A percentile compares a stretch with the other conserved stretches of the same genome.
Evolutionary conservation across 164 flowering plant genomes (phyloP).

Genomic region (Vitis rupestris): DNA sequence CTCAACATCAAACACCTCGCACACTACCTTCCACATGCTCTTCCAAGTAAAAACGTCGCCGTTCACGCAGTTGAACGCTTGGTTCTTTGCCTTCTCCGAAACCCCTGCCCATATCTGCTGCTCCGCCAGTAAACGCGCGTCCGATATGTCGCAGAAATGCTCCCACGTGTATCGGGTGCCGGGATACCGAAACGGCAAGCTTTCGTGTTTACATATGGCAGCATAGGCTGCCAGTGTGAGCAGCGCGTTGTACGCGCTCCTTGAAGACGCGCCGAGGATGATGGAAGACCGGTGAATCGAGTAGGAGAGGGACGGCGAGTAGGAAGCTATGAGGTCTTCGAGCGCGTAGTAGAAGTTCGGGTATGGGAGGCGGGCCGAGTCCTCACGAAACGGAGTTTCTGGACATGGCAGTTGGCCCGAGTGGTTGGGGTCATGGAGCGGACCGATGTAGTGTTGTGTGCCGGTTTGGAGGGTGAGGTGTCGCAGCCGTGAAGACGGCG

Average conservation of each 20-base stretch:
- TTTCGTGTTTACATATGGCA: slow-evolving; percentile 20
- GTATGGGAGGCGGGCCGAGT: slow-evolving; percentile 21
- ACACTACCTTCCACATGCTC: slow-evolving; percentile 22
- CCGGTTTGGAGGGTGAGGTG: slow-evolving; percentile 43
- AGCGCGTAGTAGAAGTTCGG: slow-evolving; percentile 33
- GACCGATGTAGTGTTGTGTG: slow-evolving; percentile 44
- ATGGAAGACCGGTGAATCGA: slow-evolving; percentile 38
- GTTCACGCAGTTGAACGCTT: slow-evolving; percentile 33
- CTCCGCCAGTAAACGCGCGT: slow-evolving; percentile 25
- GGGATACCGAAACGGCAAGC: slow-evolving; percentile 28
- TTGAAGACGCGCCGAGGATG: slow-evolving; percentile 29
- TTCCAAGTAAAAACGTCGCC: slow-evolving; percentile 40
- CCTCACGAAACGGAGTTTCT: slow-evolving; percentile 24
- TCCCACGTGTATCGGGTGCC: slow-evolving; percentile 37
- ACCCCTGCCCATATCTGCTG: slow-evolving; percentile 38
- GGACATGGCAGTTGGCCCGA: slow-evolving; percentile 6
- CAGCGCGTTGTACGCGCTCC: slow-evolving; percentile 19
- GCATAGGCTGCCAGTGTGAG: slow-evolving; percentile 27
- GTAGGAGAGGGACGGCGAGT: slow-evolving; percentile 17
- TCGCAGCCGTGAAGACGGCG: slow-evolving; percentile 9
- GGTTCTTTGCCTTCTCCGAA: slow-evolving; percentile 26
- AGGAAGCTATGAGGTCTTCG: slow-evolving; percentile 27
- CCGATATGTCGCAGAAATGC: slow-evolving; percentile 29
- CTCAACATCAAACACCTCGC: slow-evolving; percentile 21
- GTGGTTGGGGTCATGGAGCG: slow-evolving; percentile 16